These are phyloP conservation scores for Waltergamsia citrina DNA, from an alignment of 2,329 filamentous ascomycete genomes.

Conservation along the genomic window DNA sequence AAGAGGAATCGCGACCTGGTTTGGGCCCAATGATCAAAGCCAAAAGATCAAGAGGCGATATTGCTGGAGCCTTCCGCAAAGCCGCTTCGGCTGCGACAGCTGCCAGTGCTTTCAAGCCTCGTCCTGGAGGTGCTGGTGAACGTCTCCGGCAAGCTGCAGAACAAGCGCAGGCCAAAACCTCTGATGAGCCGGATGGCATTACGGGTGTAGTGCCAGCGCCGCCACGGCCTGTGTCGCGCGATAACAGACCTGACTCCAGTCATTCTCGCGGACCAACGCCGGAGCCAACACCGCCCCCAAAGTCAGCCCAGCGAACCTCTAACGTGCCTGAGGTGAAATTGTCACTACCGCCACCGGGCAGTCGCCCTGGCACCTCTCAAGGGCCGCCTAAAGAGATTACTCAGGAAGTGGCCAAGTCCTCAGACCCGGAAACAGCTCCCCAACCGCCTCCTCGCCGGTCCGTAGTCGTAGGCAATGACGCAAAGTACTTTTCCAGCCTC, in stretches of 20 bases:
- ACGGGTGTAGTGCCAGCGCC: conserved; percentile 81
- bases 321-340: conserved; percentile 49
- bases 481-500: conserved; percentile 67
- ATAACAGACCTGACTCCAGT: too few species aligned
- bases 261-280: conserved; percentile 9
- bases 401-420: neutral
- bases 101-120: conserved; percentile 67
- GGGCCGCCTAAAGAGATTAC: conserved; percentile 12
- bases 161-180: conserved; percentile 36
- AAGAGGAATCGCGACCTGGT: conserved; percentile 52
- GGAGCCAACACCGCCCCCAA: conserved; percentile 12
- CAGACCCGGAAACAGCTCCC: conserved; percentile 12
- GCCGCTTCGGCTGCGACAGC: conserved; percentile 58
- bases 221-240: conserved; percentile 16
- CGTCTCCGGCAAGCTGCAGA: conserved; percentile 54
- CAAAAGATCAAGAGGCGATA: conserved; percentile 61
- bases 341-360: conserved; percentile 35
- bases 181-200: conserved; percentile 76
- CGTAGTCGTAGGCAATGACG: conserved; percentile 62
- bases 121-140: conserved; percentile 78
- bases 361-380: conserved; percentile 28
- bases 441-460: conserved; percentile 48
- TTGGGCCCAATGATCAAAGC: conserved; percentile 87
- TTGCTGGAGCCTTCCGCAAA: conserved; percentile 70
- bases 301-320: conserved; percentile 21